Evolutionary conservation across 2,329 filamentous ascomycete genomes (phyloP), one percentile per base, ranked within the genome.

Genomic region (Hymenoscyphus linearis): DNA sequence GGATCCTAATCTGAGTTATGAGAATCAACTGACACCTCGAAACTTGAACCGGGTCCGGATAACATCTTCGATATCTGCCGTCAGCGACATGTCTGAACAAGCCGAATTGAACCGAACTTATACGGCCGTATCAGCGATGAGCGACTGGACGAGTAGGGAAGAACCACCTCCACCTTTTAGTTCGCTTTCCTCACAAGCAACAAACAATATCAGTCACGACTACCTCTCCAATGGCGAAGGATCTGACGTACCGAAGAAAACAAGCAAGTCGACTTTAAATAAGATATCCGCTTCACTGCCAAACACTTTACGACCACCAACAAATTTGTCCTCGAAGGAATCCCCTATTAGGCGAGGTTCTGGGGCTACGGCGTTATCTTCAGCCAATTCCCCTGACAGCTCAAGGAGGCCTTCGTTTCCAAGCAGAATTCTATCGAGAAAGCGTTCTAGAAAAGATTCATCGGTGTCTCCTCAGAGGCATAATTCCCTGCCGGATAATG

Each of bases 201-300:
- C 65, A 27, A 61, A 65, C 36, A 66, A 71, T 61, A 59, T 69
- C 52, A 70, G 69, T 58, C 66, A 68, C 61, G 66, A 68, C 50
- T 61, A 57, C 47, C 55, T 70, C 35, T 66, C 61, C 2, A 63
- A 64, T 4, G 50, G 34, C 22, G 62, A 59, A 27, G 56, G 58
- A 14, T 61, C 60, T 44, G 65, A 61, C 1, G 44, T 64, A 34
- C 25, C 26, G 12, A 50, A 16, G 47, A 62, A 65, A 31, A 54
- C 62, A 40, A 53, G 53, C 37, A 34, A 55, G n/a, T 59, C 55
- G 50, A 63, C 58, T 27, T 35, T 62, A 50, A 56, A 53, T 58
- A 63, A 53, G 58, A 54, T 50, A 18, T 58, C 66, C 0, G 31
- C 44, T n/a, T 55, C 60, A 34, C 47, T 60, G 10, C 58, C 58